Evolutionary conservation across 139 green algal species (phyloP), one percentile per base, ranked within the genome.

Genomic region (Picochlorum sp.): DNA sequence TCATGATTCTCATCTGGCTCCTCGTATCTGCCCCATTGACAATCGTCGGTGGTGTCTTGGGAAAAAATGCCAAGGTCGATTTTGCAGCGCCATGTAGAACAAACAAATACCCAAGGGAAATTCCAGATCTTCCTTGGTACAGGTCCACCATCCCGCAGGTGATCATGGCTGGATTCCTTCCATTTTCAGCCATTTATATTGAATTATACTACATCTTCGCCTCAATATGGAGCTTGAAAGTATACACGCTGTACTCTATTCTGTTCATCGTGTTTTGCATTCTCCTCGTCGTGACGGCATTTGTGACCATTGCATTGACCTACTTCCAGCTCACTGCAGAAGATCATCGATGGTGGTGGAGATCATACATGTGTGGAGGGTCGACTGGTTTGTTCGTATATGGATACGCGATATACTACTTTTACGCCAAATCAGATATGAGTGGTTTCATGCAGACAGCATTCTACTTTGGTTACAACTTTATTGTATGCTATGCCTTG

Each of bases 371-470:
- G 65, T 98, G 90, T 77, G 94, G 94, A n/a, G 94, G 92, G 52
- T 93, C 83, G 55, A 99, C 94, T 9, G 89, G 86, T 10, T 45
- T 97, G 23, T 98, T 97, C 71, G 81, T 99, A 31, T 94, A 87
- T 71, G 90, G 69, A 10, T 99, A 98, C 84, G 96, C 83, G 74
- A 93, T 97, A 74, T 99, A 98, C 83, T 98, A 97, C 69, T 98
- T 92, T 79, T 82, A 83, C 9, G 77, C 81, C 6, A 80, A 87
- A 16, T 88, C 70, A n/a, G 83, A 95, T 72, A 96, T 96, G 89
- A 77, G 56, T 45, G 89, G 86, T 15, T 78, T 93, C 54, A 86
- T 93, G 82, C 60, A 92, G 77, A 81, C 83, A 7, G 73, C 68
- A 37, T 95, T 95, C 69, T 94, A 89, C 76, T 95, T 95, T 66